A percentile compares a stretch with the other conserved stretches of the same genome.
These are phyloP conservation scores for Macadamia tetraphylla DNA, from an alignment of 164 flowering plant species.

Conservation along the genomic window DNA sequence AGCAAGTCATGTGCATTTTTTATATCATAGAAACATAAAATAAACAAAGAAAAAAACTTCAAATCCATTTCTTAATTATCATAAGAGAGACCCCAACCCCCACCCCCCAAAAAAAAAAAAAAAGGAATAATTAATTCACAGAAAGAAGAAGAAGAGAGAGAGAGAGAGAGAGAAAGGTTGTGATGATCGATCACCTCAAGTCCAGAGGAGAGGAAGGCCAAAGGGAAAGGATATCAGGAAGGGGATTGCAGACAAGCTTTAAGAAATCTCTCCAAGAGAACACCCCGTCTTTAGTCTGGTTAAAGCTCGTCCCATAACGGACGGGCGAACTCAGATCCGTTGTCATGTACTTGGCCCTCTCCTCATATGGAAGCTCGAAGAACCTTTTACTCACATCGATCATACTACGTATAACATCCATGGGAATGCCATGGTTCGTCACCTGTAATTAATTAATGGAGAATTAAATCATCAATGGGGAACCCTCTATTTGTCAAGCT, in stretches of 20 bases:
- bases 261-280: conserved; percentile 93
- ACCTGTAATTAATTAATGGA: conserved; percentile 35
- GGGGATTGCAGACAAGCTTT: conserved; percentile 56
- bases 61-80: too few species aligned
- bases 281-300: conserved; percentile 73
- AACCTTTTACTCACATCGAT: conserved; percentile 49
- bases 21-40: too few species aligned
- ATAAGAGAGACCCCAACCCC: too few species aligned
- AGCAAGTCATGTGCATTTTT: too few species aligned
- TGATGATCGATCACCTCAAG: conserved; percentile 35
- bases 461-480: too few species aligned
- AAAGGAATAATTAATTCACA: too few species aligned
- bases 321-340: conserved; percentile 55
- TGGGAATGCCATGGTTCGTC: conserved; percentile 65
- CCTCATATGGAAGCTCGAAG: conserved; percentile 71
- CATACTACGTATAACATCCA: conserved; percentile 34
- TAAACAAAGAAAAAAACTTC: neutral
- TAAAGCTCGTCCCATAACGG: conserved; percentile 84
- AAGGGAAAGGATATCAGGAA: conserved; percentile 35
- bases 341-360: conserved; percentile 66
- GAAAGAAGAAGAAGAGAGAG: neutral
- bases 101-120: too few species aligned
- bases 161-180: neutral
- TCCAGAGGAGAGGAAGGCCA: conserved; percentile 87
- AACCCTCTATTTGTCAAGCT: neutral